Base-by-base conservation (phyloP, 2,329 filamentous ascomycete species). In the Fusarium stilboides region DNA sequence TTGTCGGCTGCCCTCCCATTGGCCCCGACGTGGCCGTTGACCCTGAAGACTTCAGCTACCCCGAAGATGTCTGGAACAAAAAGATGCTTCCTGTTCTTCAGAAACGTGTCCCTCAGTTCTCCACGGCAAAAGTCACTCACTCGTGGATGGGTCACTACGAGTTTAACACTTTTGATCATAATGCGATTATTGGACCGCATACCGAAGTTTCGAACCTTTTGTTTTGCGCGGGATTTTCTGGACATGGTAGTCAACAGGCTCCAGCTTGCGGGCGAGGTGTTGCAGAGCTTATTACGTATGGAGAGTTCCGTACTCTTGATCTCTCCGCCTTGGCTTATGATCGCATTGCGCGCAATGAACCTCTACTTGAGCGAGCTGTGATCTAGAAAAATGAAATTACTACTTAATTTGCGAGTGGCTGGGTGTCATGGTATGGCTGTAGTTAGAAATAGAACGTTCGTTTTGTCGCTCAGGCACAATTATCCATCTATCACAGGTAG, bases 81-180 rank as follows among this genome's bases (percentile, higher is more conserved):
- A 66, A 66, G 50, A 64, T 60, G 54, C 55, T 66, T 8, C 60
- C 54, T 5, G 50, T 66, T 13, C 49, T 66, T 33, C 34, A 52
- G 28, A 60, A 39, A 17, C 63, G 60, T 2, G 40, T 66, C 31
- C 63, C 63, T 60, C 60, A 56, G 14, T 64, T 66, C 5, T 56
- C 63, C 2, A 53, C 50, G 0, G 50, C 54, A 9, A 60, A 45
- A 17, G 45, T 53, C 5, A 65, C 63, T 4, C 54, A 64, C 12
- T 61, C 60, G 6, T 64, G 63, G 60, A 60, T 66, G 45, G 60
- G 60, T 0, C 60, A 65, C 36, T 65, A 66, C 12, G 63, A 66
- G 50, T 57, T 64, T 14, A 66, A 65, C 28, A 61, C 50, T 1
- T 64, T 66, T 14, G 60, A 65, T 7, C 60, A 64, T 2, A 65